phyloP scores from a whole-genome alignment of 495 filamentous ascomycete species.

The Aspergillus sclerotiicarbonarius region DNA sequence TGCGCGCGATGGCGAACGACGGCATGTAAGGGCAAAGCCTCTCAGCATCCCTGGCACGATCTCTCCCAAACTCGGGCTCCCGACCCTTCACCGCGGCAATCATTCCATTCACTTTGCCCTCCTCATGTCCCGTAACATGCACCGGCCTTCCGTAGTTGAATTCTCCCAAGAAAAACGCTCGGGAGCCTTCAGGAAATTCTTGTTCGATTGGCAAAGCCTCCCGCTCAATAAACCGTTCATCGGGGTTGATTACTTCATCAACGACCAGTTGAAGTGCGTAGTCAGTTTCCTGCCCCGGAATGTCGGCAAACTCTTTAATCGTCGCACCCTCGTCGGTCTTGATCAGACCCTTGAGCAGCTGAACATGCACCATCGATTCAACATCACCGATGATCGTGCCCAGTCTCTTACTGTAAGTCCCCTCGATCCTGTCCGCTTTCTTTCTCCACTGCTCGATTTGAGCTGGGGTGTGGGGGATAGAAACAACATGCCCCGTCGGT shows the following conservation, averaged over 20 bases:
- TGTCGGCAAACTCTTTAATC: constrained; percentile 86
- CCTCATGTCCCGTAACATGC: constrained; percentile 71
- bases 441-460: constrained; percentile 80
- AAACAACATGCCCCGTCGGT: constrained; percentile 58
- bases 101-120: constrained; percentile 73
- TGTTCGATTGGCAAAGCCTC: constrained; percentile 82
- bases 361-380: constrained; percentile 85
- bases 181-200: constrained; percentile 80
- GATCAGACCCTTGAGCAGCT: constrained; percentile 84
- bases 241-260: constrained; percentile 85
- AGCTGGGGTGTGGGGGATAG: constrained; percentile 67
- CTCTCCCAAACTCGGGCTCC: constrained; percentile 77
- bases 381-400: constrained; percentile 85
- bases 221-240: constrained; percentile 88
- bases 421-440: constrained; percentile 82
- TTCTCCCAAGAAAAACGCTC: constrained; percentile 94
- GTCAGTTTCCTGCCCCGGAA: constrained; percentile 87
- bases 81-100: constrained; percentile 63
- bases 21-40: constrained; percentile 71
- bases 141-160: constrained; percentile 89
- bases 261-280: constrained; percentile 90
- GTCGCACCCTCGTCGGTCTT: constrained; percentile 90
- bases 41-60: constrained; percentile 67
- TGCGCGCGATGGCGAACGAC: constrained; percentile 80
- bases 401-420: constrained; percentile 81